phyloP scores from a whole-genome alignment of 2,329 filamentous ascomycete genomes.

The Colletotrichum sp. region DNA sequence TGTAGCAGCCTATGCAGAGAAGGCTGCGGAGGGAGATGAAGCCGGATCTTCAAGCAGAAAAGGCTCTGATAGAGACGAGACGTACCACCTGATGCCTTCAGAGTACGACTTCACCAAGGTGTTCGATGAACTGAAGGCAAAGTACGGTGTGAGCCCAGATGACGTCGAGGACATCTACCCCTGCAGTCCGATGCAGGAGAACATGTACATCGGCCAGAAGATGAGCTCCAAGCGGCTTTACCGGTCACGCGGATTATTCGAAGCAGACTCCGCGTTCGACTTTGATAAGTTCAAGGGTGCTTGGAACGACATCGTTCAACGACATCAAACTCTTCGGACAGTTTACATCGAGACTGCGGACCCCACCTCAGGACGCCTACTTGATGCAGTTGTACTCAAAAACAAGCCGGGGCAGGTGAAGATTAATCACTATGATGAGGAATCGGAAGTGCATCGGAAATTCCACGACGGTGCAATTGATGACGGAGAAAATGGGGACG shows the following conservation, averaged over 20 bases:
- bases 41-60: background rate
- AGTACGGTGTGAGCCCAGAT: background rate
- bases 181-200: conserved; percentile 41
- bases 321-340: conserved; percentile 21
- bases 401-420: background rate
- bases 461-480: background rate
- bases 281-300: background rate
- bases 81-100: background rate
- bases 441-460: background rate
- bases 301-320: conserved; percentile 10
- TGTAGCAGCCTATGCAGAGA: background rate
- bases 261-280: background rate
- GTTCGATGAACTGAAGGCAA: background rate
- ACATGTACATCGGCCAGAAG: conserved; percentile 36
- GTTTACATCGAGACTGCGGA: conserved; percentile 1
- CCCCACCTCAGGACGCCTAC: background rate
- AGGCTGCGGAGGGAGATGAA: background rate
- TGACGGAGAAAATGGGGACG: background rate
- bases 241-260: conserved; percentile 20
- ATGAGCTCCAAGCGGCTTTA: conserved; percentile 30
- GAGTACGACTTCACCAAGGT: background rate
- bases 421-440: conserved; percentile 8
- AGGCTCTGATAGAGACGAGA: background rate
- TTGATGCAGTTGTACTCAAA: conserved; percentile 15
- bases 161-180: conserved; percentile 37